Evolutionary conservation across 2,329 filamentous ascomycete genomes (phyloP).

Genomic region (Penicillium capsulatum): DNA sequence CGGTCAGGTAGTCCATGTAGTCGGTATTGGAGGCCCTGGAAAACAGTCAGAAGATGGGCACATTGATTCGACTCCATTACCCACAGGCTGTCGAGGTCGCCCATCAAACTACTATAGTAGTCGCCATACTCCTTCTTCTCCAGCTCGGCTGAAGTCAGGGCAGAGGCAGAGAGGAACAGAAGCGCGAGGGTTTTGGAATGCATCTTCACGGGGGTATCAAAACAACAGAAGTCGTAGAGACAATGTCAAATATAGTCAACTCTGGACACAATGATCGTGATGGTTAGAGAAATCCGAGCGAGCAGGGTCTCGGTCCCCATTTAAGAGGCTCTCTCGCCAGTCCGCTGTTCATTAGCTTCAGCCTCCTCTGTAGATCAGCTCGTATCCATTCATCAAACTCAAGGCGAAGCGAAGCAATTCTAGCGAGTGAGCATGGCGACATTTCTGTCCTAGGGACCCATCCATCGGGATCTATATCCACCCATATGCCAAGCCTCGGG

Average conservation of each 20-base stretch:
- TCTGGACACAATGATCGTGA: no score
- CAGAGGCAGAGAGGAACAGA: slow-evolving; percentile 20
- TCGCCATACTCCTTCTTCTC: slow-evolving; percentile 10
- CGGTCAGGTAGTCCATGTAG: slow-evolving; percentile 8
- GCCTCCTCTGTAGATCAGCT: no score
- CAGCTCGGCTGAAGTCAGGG: slow-evolving; percentile 14
- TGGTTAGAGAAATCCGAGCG: no score
- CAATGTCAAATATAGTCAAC: no score
- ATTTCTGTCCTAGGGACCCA: no score
- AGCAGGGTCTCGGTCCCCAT: no score
- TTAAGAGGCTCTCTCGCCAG: neutral
- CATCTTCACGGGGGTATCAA: slow-evolving; percentile 18
- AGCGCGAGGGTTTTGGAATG: slow-evolving; percentile 24
- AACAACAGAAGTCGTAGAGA: neutral
- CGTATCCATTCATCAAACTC: neutral
- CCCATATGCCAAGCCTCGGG: no score
- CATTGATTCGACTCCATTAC: neutral
- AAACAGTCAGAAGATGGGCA: slow-evolving; percentile 1
- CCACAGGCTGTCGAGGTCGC: slow-evolving; percentile 8
- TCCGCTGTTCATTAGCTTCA: no score
- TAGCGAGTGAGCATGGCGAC: no score
- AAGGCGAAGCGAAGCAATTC: neutral
- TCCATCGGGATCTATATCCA: no score
- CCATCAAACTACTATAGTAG: neutral
- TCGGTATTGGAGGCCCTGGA: slow-evolving; percentile 6